Percentiles rank a stretch among this genome's conserved stretches.
phyloP scores from a whole-genome alignment of 495 filamentous ascomycete genomes.

The Penicillium antarcticum region DNA sequence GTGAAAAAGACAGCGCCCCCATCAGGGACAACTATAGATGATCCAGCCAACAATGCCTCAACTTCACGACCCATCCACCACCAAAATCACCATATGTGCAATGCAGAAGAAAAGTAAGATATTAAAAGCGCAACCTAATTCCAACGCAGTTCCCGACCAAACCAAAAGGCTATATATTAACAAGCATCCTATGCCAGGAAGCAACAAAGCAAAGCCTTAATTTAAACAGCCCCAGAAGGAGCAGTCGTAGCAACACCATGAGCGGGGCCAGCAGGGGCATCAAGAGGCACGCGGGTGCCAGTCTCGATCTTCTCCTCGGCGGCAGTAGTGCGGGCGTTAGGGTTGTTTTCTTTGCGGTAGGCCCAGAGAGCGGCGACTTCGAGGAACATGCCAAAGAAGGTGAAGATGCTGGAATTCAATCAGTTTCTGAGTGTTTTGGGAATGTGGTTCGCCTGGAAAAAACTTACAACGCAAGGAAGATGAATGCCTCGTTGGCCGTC shows the following conservation, averaged over 20 bases:
- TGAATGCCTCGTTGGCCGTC: slow-evolving; percentile 55
- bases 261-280: slow-evolving; percentile 26
- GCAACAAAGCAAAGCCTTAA: background rate
- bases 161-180: background rate
- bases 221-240: slow-evolving; percentile 14
- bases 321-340: background rate
- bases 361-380: slow-evolving; percentile 52
- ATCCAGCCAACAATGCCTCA: background rate
- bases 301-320: slow-evolving; percentile 24
- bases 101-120: background rate
- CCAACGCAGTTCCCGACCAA: background rate
- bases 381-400: slow-evolving; percentile 51
- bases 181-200: background rate
- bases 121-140: background rate
- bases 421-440: too few relatives aligned
- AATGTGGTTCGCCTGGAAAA: too few relatives aligned
- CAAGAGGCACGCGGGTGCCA: slow-evolving; percentile 21
- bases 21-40: background rate
- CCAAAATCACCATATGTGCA: slow-evolving; percentile 1
- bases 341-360: slow-evolving; percentile 25
- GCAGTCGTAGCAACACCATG: slow-evolving; percentile 29
- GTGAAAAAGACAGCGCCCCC: background rate
- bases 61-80: background rate
- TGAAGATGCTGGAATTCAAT: slow-evolving; percentile 32
- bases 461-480: slow-evolving; percentile 60